These are phyloP conservation scores for Rhynchosporium agropyri DNA, from an alignment of 2,329 filamentous ascomycete species.

Conservation along the genomic window DNA sequence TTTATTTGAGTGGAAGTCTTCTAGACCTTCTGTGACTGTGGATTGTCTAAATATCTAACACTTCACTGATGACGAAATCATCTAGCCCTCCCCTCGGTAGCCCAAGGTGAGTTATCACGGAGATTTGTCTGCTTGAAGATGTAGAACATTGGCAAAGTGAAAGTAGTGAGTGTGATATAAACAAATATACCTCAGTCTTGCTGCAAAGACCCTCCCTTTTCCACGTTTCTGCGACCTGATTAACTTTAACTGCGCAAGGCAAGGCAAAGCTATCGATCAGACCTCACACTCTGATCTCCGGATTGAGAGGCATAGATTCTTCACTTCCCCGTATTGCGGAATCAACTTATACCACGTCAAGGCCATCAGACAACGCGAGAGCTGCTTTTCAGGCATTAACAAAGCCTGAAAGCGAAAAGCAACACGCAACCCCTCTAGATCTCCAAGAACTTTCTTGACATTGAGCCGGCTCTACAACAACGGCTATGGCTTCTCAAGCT, in stretches of 20 bases:
- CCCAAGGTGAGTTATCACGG: not conserved
- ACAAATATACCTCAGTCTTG: not conserved
- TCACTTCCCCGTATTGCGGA: too few relatives aligned
- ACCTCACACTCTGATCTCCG: too few relatives aligned
- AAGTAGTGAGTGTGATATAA: not conserved
- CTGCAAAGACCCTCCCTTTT: not conserved
- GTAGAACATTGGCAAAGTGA: not conserved
- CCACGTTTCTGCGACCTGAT: not conserved
- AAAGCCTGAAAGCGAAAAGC: not conserved
- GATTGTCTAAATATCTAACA: too few relatives aligned
- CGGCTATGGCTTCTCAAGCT: not conserved
- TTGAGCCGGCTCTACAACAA: not conserved
- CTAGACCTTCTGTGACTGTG: too few relatives aligned
- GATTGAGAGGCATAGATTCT: too few relatives aligned
- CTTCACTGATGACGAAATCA: too few relatives aligned
- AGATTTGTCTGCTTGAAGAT: not conserved
- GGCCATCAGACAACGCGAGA: too few relatives aligned
- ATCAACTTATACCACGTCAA: too few relatives aligned
- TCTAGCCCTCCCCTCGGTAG: too few relatives aligned
- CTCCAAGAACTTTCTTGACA: not conserved
- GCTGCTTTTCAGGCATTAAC: not conserved
- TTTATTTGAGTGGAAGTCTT: too few relatives aligned
- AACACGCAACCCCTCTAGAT: not conserved
- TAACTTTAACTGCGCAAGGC: not conserved
- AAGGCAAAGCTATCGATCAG: not conserved